phyloP scores from a whole-genome alignment of 352 stramenopile species.

The Plasmopara viticola region DNA sequence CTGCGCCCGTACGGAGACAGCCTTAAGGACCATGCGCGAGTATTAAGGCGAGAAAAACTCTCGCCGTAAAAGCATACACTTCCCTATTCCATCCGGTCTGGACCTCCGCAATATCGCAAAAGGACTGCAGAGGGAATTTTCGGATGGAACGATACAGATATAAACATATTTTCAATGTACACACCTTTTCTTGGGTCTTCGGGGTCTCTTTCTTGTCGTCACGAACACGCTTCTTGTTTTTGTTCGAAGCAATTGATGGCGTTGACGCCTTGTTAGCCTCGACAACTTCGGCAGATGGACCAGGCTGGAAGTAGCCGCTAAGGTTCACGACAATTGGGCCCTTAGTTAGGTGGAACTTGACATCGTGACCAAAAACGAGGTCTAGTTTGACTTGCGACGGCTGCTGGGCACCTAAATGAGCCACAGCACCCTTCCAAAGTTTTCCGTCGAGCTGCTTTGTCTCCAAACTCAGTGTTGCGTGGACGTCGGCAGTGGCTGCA shows the following conservation, averaged over 20 bases:
- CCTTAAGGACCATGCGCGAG: conserved; percentile 88
- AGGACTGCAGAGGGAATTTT: conserved; percentile 53
- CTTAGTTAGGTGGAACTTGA: conserved; percentile 73
- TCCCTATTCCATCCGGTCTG: conserved; percentile 86
- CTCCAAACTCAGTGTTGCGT: conserved; percentile 50
- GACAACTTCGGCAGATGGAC: conserved; percentile 34
- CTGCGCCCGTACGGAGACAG: conserved; percentile 79
- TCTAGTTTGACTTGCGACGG: conserved; percentile 72
- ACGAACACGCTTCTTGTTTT: conserved; percentile 66
- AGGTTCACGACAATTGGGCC: conserved; percentile 60
- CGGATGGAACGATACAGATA: conserved; percentile 43
- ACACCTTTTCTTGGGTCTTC: conserved; percentile 57
- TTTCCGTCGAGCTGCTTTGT: conserved; percentile 57
- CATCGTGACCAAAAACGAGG: conserved; percentile 65
- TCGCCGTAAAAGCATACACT: conserved; percentile 52
- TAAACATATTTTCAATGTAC: conserved; percentile 7
- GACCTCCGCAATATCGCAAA: conserved; percentile 52
- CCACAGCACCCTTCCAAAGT: conserved; percentile 59
- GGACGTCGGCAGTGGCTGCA: conserved; percentile 15
- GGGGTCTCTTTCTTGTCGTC: conserved; percentile 20
- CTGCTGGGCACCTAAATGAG: conserved; percentile 44
- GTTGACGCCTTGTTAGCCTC: conserved; percentile 20
- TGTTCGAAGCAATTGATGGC: conserved; percentile 16
- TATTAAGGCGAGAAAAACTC: conserved; percentile 79
- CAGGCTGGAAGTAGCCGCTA: conserved; percentile 78